Evolutionary conservation across 2,329 filamentous ascomycete species (phyloP), one percentile per base, ranked within the genome.

Genomic region (Fusarium odoratissimum): DNA sequence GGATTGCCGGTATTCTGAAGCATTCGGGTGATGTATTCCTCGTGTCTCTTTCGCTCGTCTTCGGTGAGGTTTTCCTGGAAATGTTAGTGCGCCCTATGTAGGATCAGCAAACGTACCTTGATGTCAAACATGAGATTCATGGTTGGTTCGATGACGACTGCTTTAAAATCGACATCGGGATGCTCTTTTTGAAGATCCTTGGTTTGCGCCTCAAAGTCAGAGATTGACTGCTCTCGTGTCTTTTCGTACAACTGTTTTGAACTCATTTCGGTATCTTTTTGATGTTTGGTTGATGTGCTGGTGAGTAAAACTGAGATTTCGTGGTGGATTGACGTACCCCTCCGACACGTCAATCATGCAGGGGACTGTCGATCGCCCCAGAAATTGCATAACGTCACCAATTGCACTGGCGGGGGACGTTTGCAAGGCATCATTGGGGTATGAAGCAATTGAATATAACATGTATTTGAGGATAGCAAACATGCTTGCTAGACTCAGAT

Each of bases 81-180:
- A 6, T 30, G 25, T 56, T 41, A 73, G 46, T 11, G 1, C 5
- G 17, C 33, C 6, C 14, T 17, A 12, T 8, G 1, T 6, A 12
- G 0, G 1, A 2, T 17, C 12, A 8, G 12, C 8, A 6, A 38
- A 33, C 44, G 6, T 56, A 73, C 71, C 59, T 48, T 61, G 23
- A 74, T 74, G 40, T 74, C 72, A 35, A 66, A 74, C 60, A 73
- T 74, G 6, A 74, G 51, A 17, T 74, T 74, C 68, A 74, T 74
- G 28, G 72, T 74, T 17, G 72, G 72, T 25, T 72, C 72, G 17
- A 74, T 74, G 6, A 74, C 71, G 2, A 51, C 52, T 5, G 54
- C 25, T 6, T 62, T 74, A 23, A 74, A 69, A 42, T 74, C 72
- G 19, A 74, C 51, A 37, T 74, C 71, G 1, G 72, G 72, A 21